phyloP scores from a whole-genome alignment of 2,329 filamentous ascomycete genomes.

The Aspergillus sp. region DNA sequence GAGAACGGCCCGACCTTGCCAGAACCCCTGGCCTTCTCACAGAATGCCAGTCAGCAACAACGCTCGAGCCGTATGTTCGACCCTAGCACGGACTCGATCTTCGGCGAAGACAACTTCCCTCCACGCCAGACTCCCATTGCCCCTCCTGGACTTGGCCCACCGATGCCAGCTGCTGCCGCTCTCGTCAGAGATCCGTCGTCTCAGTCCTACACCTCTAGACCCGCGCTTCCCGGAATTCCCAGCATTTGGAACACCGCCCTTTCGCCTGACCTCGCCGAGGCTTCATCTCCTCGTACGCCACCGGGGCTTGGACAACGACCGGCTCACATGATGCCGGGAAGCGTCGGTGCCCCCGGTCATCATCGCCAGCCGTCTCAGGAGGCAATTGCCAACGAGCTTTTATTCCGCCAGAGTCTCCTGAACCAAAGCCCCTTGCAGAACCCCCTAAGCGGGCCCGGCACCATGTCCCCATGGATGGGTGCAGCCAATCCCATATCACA shows the following conservation, averaged over 20 bases:
- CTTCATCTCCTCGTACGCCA: constrained; percentile 39
- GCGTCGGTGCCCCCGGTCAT: constrained; percentile 14
- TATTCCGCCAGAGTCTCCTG: constrained; percentile 29
- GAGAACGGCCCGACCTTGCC: constrained; percentile 31
- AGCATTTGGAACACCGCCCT: constrained; percentile 49
- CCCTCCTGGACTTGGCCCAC: constrained; percentile 34
- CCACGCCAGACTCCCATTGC: constrained; percentile 29
- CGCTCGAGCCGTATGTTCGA: constrained; percentile 26
- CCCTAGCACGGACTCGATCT: constrained; percentile 19
- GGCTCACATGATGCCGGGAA: constrained; percentile 13
- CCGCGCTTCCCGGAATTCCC: constrained; percentile 34
- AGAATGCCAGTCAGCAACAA: constrained; percentile 19
- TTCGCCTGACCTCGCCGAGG: constrained; percentile 43
- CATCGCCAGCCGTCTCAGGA: constrained; percentile 26
- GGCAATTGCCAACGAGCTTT: constrained; percentile 25
- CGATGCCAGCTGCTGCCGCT: constrained; percentile 19
- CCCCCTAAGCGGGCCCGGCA: constrained; percentile 19
- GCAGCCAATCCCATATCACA: constrained; percentile 14
- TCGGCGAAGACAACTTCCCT: constrained; percentile 22
- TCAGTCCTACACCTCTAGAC: constrained; percentile 33
- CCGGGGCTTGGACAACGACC: constrained; percentile 31
- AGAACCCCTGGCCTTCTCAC: constrained; percentile 29
- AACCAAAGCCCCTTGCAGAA: constrained; percentile 24
- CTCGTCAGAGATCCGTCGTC: constrained; percentile 22
- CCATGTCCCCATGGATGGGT: constrained; percentile 27